Conservation (phyloP, 164 flowering plant genomes). For the Sedum album region DNA sequence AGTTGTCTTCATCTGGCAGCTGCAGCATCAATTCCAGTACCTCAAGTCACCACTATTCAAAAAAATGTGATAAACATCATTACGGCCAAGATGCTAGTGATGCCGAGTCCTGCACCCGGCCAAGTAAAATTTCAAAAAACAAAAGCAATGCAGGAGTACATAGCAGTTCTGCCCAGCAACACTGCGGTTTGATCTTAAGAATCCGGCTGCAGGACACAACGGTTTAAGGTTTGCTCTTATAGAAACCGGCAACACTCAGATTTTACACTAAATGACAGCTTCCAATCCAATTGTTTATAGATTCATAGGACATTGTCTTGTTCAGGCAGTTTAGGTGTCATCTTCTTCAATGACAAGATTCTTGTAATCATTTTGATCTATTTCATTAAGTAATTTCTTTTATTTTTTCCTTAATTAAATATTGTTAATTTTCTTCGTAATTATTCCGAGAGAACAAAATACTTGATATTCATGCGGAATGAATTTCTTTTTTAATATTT, state of each 20-base stretch:
- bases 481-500: no score
- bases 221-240: background rate
- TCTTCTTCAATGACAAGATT: background rate
- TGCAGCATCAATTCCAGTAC: background rate
- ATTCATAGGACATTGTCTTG: background rate
- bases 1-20: background rate
- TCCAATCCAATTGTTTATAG: background rate
- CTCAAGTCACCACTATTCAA: background rate
- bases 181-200: background rate
- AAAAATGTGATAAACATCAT: background rate
- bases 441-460: no score
- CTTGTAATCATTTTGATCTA: background rate
- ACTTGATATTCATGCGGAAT: no score
- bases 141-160: background rate
- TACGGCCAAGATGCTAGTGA: background rate
- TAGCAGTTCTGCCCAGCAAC: background rate
- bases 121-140: background rate
- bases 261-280: background rate
- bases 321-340: background rate
- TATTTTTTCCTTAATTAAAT: no score
- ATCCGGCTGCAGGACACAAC: background rate
- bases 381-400: no score
- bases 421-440: no score
- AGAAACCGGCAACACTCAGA: background rate
- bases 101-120: background rate